Evolutionary conservation across 148 eudicot species (phyloP).

Genomic region (Camellia granthamiana): DNA sequence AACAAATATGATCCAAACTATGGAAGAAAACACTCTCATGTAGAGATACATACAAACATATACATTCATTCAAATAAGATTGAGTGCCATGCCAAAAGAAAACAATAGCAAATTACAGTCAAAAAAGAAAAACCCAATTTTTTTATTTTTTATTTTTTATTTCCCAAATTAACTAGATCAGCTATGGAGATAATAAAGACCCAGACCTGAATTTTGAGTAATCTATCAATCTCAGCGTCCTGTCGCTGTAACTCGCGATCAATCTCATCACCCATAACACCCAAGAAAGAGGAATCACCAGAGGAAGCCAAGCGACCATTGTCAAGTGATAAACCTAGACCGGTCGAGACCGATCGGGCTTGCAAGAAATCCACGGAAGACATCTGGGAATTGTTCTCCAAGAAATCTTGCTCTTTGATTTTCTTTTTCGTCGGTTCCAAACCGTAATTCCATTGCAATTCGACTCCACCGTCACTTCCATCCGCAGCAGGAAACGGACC

Average conservation of each 20-base stretch:
- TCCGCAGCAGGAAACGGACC: slow-evolving; percentile 30
- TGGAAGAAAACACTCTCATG: not conserved
- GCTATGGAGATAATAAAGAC: not conserved
- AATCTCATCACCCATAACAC: slow-evolving; percentile 45
- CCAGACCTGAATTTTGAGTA: slow-evolving; percentile 55
- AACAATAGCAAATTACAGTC: not conserved
- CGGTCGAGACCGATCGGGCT: slow-evolving; percentile 56
- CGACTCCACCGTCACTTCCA: slow-evolving; percentile 33
- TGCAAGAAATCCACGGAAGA: slow-evolving; percentile 58
- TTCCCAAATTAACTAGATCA: not conserved
- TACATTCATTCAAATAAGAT: not conserved
- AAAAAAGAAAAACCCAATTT: not conserved
- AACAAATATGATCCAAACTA: not conserved
- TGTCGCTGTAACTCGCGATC: slow-evolving; percentile 54
- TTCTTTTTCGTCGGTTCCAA: slow-evolving; percentile 36
- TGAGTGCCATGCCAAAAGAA: not conserved
- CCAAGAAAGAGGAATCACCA: slow-evolving; percentile 43
- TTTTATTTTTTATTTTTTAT: too few species aligned
- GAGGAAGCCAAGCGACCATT: slow-evolving; percentile 47
- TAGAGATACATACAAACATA: not conserved
- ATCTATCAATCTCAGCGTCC: slow-evolving; percentile 61
- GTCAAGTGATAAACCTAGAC: slow-evolving; percentile 55
- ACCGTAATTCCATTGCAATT: slow-evolving; percentile 46
- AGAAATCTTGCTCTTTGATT: slow-evolving; percentile 53
- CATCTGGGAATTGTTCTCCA: slow-evolving; percentile 56